Conservation (phyloP, 306 rosid species). For the Trifolium subterraneum region DNA sequence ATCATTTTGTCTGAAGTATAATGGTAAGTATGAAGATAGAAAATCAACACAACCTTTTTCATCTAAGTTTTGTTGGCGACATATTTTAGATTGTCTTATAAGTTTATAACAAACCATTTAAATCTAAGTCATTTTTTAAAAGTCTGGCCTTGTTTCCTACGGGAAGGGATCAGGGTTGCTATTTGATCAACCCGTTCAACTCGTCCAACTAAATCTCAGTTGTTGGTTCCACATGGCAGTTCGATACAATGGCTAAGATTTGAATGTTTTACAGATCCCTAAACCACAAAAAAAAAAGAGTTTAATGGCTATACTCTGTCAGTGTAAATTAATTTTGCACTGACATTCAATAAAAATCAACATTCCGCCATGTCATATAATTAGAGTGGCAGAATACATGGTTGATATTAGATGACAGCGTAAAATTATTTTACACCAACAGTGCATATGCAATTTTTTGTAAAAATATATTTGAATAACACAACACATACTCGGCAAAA, state of each 20-base stretch:
- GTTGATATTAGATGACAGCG: too few species aligned
- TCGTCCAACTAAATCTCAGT: not conserved
- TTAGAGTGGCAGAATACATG: too few species aligned
- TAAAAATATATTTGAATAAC: not conserved
- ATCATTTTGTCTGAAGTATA: constrained; percentile 11
- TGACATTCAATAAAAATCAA: too few species aligned
- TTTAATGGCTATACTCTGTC: too few species aligned
- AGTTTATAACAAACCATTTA: not conserved
- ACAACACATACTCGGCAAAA: constrained; percentile 1
- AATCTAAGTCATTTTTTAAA: not conserved
- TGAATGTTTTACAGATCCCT: too few species aligned
- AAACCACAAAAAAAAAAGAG: too few species aligned
- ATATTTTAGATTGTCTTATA: not conserved
- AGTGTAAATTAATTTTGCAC: too few species aligned
- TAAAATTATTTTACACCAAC: too few species aligned
- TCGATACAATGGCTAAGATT: not conserved
- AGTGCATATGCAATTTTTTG: too few species aligned
- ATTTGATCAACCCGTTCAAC: not conserved
- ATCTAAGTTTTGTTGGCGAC: not conserved
- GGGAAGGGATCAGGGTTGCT: not conserved
- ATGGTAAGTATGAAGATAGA: constrained; percentile 17
- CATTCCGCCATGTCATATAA: too few species aligned
- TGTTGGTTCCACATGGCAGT: not conserved
- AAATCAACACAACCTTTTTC: not conserved
- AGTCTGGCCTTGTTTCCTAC: not conserved